A percentile compares a stretch with the other conserved stretches of the same genome.
These are phyloP conservation scores for Barnettozyma hawaiiensis DNA, from an alignment of 1,139 yeast genomes.

Conservation along the genomic window DNA sequence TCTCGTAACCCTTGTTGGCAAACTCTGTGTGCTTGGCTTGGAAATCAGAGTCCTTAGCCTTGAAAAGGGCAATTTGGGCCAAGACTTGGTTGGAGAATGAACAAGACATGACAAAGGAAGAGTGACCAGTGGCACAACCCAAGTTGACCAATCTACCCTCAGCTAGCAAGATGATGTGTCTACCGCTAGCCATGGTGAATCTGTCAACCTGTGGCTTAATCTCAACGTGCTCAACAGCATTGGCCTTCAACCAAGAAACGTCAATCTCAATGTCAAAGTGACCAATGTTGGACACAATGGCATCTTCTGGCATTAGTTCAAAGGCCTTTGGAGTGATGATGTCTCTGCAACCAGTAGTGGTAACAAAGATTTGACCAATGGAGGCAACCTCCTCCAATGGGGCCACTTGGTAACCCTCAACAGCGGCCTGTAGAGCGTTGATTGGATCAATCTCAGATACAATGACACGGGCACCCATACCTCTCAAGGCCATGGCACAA, in stretches of 20 bases:
- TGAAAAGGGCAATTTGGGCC: conserved; percentile 98
- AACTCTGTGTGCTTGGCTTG: conserved; percentile 82
- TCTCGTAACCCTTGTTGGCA: conserved; percentile 81
- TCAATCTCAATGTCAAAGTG: conserved; percentile 99
- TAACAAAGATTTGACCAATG: conserved; percentile 95
- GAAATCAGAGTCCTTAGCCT: conserved; percentile 78
- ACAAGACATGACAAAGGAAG: conserved; percentile 99
- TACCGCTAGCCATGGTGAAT: conserved; percentile 84
- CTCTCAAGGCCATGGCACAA: conserved; percentile 98
- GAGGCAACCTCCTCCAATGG: conserved; percentile 94
- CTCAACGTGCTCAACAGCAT: conserved; percentile 87
- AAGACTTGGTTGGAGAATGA: conserved; percentile 99
- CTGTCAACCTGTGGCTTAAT: conserved; percentile 99
- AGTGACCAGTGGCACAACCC: conserved; percentile 99
- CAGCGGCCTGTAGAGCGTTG: conserved; percentile 99
- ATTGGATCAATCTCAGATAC: conserved; percentile 98
- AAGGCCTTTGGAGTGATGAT: conserved; percentile 90
- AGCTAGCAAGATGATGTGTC: conserved; percentile 93
- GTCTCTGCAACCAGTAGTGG: conserved; percentile 99
- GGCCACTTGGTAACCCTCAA: conserved; percentile 96
- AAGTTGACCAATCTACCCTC: conserved; percentile 99
- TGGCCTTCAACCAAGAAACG: conserved; percentile 95
- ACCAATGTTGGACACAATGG: conserved; percentile 99
- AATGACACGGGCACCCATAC: conserved; percentile 99
- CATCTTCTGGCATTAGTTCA: conserved; percentile 95